phyloP scores from a whole-genome alignment of 2,329 filamentous ascomycete genomes.

The Dendryphion nanum region DNA sequence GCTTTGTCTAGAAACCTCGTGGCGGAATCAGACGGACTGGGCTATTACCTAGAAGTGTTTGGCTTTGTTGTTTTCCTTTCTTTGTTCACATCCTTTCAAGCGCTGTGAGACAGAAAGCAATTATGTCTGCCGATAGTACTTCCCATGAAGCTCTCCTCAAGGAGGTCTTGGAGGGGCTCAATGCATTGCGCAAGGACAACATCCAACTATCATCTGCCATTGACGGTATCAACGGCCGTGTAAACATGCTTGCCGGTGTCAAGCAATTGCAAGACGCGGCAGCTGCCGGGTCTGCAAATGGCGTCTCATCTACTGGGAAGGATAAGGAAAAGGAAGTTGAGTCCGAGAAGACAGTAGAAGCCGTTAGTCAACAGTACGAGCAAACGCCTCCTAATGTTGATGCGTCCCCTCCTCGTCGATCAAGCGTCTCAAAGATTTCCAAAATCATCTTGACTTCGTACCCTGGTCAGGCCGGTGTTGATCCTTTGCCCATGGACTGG shows the following conservation, averaged over 20 bases:
- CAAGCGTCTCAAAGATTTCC: constrained; percentile 50
- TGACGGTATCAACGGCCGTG: constrained; percentile 60
- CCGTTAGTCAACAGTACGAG: constrained; percentile 42
- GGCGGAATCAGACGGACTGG: constrained; percentile 8
- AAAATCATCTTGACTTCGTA: constrained; percentile 79
- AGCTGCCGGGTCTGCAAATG: constrained; percentile 16
- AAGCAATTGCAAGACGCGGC: constrained; percentile 57
- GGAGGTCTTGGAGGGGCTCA: constrained; percentile 57
- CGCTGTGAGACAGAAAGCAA: too few relatives aligned
- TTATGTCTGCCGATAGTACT: constrained; percentile 30
- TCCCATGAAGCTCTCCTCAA: constrained; percentile 45
- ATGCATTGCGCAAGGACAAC: constrained; percentile 57
- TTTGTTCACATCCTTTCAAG: too few relatives aligned
- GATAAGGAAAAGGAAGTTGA: constrained; percentile 34
- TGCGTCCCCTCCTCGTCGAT: constrained; percentile 35
- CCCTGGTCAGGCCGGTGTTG: constrained; percentile 89
- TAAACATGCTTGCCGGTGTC: constrained; percentile 60
- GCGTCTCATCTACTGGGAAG: constrained; percentile 13
- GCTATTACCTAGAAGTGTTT: too few relatives aligned
- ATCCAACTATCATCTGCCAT: constrained; percentile 55
- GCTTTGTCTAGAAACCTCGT: too few relatives aligned
- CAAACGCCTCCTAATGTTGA: constrained; percentile 30
- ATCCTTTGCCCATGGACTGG: constrained; percentile 87
- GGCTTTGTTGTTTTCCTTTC: too few relatives aligned
- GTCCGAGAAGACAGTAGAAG: constrained; percentile 35